Base-by-base conservation (phyloP, 345 rosid species). In the Boechera divaricarpa region DNA sequence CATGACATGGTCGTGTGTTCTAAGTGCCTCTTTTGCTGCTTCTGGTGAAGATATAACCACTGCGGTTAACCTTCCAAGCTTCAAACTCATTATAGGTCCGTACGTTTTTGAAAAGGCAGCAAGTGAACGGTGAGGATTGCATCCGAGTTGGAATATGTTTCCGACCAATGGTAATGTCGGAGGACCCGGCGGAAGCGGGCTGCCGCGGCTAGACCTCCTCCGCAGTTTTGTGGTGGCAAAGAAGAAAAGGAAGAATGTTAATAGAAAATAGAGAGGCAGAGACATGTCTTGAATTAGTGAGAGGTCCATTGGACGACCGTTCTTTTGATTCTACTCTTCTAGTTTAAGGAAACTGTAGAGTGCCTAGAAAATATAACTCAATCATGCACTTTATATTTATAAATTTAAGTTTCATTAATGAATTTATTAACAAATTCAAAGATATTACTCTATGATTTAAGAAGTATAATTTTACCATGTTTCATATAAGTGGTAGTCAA, bases 81-180 rank as follows among this genome's bases (percentile, higher is more conserved):
- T 79, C 16, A 85, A 63, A 58, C 64, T 66, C 81, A 85, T 84
- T 49, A 87, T 57, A 5, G 86, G 86, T 57, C 87, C 89, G 24
- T 84, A 65, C 2, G 36, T 77, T 60, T 76, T 69, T 42, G 86
- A 70, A 11, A 86, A 63, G 13, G 54, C 38, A 32, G 75, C 52
- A 2, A 87, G 65, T 66, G 82, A 67, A 61, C 21, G 69, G 61
- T 83, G 86, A 61, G 87, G 77, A 42, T 29, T 65, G 36, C 12
- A 1, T 10, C 88, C 86, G 12, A 85, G 69, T 26, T 67, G 63
- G 26, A 85, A 76, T 72, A 87, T 81, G 86, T 83, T 85, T 31
- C 88, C 87, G 4, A 83, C 58, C 32, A 82, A 18, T 4, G 83
- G 87, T 8, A 82, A 69, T 1, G 68, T 36, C 2, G 5, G 18